Evolutionary conservation across 495 filamentous ascomycete species (phyloP).

Genomic region (Platismatia glauca): DNA sequence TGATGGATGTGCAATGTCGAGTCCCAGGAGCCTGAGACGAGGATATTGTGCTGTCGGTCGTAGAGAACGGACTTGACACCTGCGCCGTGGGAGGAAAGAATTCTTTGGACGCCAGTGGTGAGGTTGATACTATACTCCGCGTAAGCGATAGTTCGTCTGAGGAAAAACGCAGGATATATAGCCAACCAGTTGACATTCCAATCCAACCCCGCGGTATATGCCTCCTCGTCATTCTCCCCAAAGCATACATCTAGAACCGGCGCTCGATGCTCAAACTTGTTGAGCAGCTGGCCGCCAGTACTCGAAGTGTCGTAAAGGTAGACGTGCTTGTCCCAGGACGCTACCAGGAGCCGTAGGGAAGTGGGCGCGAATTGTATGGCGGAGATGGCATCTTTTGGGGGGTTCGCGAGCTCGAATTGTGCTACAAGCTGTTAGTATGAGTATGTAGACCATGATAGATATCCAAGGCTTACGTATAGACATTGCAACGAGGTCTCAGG

Average conservation of each 20-base stretch:
- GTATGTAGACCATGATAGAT: neutral
- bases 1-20: constrained; percentile 76
- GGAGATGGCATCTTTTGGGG: constrained; percentile 84
- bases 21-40: constrained; percentile 93
- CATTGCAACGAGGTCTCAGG: neutral
- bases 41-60: constrained; percentile 60
- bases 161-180: neutral
- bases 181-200: constrained; percentile 68
- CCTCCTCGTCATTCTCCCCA: constrained; percentile 62
- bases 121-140: constrained; percentile 56
- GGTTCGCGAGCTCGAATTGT: constrained; percentile 62
- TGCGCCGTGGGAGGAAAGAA: constrained; percentile 67
- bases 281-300: constrained; percentile 53
- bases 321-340: constrained; percentile 89
- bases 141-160: neutral
- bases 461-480: constrained; percentile 3
- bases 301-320: constrained; percentile 76
- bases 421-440: constrained; percentile 16
- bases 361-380: constrained; percentile 73
- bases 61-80: constrained; percentile 79
- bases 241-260: constrained; percentile 90
- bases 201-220: constrained; percentile 79
- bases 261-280: constrained; percentile 70
- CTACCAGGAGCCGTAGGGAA: constrained; percentile 65
- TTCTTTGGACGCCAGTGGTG: constrained; percentile 56